Evolutionary conservation across 305 asterid species (phyloP).

Genomic region (Rubia peregrina): DNA sequence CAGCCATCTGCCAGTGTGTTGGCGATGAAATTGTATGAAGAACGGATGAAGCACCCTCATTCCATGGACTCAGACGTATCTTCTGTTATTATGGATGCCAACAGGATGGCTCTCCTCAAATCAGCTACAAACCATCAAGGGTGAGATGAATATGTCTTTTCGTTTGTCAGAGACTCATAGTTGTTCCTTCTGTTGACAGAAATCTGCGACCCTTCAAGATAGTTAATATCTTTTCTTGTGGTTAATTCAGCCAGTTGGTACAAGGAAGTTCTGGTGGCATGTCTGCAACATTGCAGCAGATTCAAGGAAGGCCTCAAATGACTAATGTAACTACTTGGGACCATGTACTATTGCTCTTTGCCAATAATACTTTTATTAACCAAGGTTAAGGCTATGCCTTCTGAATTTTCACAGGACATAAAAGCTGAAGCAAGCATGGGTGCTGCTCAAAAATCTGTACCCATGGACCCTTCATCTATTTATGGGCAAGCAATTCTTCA

Average conservation of each 20-base stretch:
- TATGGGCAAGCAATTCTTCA: conserved; percentile 96
- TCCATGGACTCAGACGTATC: conserved; percentile 89
- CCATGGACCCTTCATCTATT: conserved; percentile 87
- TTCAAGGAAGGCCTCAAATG: conserved; percentile 89
- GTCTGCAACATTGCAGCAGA: conserved; percentile 92
- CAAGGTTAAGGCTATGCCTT: conserved; percentile 8
- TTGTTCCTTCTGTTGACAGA: neutral
- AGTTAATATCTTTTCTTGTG: conserved; percentile 21
- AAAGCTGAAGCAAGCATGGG: conserved; percentile 78
- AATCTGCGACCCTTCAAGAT: neutral
- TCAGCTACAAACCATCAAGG: conserved; percentile 90
- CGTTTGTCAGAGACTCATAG: neutral
- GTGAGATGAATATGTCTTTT: conserved; percentile 33
- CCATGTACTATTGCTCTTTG: neutral
- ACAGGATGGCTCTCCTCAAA: conserved; percentile 89
- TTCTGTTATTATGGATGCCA: conserved; percentile 73
- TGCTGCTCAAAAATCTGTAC: conserved; percentile 62
- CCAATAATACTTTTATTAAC: conserved; percentile 14
- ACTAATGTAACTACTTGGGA: conserved; percentile 47
- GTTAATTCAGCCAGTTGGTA: conserved; percentile 75
- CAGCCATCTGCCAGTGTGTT: conserved; percentile 92
- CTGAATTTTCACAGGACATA: conserved; percentile 51
- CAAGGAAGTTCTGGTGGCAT: conserved; percentile 82
- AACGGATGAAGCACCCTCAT: conserved; percentile 84
- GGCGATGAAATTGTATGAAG: conserved; percentile 96